Base-by-base conservation (phyloP, 139 green algal genomes). In the Pedinophyceae sp. region DNA sequence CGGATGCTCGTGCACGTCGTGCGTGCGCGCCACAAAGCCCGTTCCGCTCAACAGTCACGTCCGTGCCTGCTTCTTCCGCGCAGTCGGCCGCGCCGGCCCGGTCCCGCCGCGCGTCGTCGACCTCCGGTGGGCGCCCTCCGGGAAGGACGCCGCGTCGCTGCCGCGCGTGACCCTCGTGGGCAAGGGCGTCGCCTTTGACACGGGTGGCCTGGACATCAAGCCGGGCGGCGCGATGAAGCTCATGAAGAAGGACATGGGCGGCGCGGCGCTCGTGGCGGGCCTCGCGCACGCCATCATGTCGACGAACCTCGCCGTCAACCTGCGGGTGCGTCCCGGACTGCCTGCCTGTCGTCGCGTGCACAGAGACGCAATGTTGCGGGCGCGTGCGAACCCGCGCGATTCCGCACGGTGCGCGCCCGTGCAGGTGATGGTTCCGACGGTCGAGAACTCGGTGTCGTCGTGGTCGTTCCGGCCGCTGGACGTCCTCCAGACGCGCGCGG, bases 211-310 rank as follows among this genome's bases (percentile, higher is more conserved):
- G 18, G 63, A 85, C 58, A 58, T 85, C 54, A 85, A 85, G 54
- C 49, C 72, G 4, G 66, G 69, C 2, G 28, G 54, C 26, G 52
- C 58, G 41, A 85, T 85, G 77, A 77, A 72, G 52, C 49, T 69
- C 2, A 85, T 85, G 76, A 85, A 85, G 51, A 85, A 83, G 72
- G 75, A 80, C 58, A 82, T 85, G 76, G 71, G 74, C 2, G 74
- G 74, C 18, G 68, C 57, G 1, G 75, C 74, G 2, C 63, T 79
- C 51, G 27, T 83, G 51, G 65, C 83, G 47, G 61, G 60, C 2
- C 58, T 84, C 52, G 62, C 66, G 0, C 66, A 74, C 26, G 46
- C 64, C 16, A 50, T 82, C 20, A 77, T 85, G 65, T 22, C 20
- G 27, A 27, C 43, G 4, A 50, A 54, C 38, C 59, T 79, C 29